Base-by-base conservation (phyloP, 2,329 filamentous ascomycete species). In the Knufia petricola region DNA sequence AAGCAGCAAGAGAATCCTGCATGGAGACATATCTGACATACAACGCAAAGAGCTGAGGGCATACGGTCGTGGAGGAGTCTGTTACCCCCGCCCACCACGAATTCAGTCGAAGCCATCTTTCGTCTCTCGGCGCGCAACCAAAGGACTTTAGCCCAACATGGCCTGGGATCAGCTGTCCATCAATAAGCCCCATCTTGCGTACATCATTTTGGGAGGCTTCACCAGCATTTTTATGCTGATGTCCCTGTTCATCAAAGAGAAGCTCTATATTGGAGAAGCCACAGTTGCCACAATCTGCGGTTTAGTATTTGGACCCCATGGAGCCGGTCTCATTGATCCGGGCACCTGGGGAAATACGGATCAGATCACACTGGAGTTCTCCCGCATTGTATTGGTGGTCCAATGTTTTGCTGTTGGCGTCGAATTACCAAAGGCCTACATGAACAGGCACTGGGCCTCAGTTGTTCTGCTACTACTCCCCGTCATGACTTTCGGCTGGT, bases 201-300 rank as follows among this genome's bases (percentile, higher is more conserved):
- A 98, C 69, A 87, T 96, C 69, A 95, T 98, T 69, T 75, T 98
- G 49, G 92, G 92, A 61, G 92, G 90, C 66, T 98, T 98, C 72
- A 98, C 92, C 58, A 88, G 85, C 52, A 74, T 98, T 60, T 98
- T 98, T 72, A 98, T 98, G 92, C 75, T 98, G 52, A 95, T 88
- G 68, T 98, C 92, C 52, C 87, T 94, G 48, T 82, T 96, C 63
- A 94, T 98, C 71, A 98, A 98, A 74, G 92, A 98, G 75, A 85
- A 86, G 66, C 78, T 96, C 63, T 98, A 98, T 72, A 98, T 98
- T 66, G 92, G 92, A 64, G 92, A 98, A 76, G 92, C 92, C 44
- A 96, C 92, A 1, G 87, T 98, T 38, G 81, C 81, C n/a, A 83
- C 81, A 1, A 65, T 84, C 10, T 84, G 79, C 60, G 81, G 81